phyloP scores from a whole-genome alignment of 768 basidiomycete species.

The Agaricus bisporus region DNA sequence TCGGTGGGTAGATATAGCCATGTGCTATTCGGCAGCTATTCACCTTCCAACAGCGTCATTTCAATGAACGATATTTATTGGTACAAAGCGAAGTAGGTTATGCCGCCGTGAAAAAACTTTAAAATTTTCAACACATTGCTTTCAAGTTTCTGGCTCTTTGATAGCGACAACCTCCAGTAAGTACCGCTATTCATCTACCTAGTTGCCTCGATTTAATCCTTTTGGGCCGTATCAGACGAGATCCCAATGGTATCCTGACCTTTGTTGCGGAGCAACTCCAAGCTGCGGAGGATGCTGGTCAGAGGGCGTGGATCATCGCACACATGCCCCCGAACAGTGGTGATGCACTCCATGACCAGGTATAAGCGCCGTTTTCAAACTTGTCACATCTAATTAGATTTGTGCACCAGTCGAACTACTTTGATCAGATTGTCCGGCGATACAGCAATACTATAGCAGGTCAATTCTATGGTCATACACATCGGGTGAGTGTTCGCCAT shows the following conservation, averaged over 20 bases:
- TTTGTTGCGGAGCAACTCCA: slow-evolving; percentile 52
- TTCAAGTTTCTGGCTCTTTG: slow-evolving; percentile 54
- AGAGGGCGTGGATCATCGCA: slow-evolving; percentile 57
- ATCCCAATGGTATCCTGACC: slow-evolving; percentile 54
- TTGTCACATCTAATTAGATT: background rate
- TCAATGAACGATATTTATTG: slow-evolving; percentile 57
- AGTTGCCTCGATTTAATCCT: background rate
- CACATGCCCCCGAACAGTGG: slow-evolving; percentile 49
- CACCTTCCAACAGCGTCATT: slow-evolving; percentile 36
- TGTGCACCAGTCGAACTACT: slow-evolving; percentile 47
- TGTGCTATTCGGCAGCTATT: background rate
- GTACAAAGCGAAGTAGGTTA: slow-evolving; percentile 50
- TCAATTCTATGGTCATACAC: slow-evolving; percentile 60
- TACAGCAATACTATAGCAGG: slow-evolving; percentile 54
- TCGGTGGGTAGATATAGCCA: slow-evolving; percentile 25
- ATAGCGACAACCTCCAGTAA: slow-evolving; percentile 40
- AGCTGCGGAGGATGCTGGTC: slow-evolving; percentile 50
- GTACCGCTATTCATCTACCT: slow-evolving; percentile 7
- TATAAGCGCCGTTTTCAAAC: slow-evolving; percentile 13
- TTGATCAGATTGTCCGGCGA: slow-evolving; percentile 54
- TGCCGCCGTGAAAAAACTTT: background rate
- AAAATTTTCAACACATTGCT: background rate
- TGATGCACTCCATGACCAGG: slow-evolving; percentile 49
- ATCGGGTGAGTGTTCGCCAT: slow-evolving; percentile 24
- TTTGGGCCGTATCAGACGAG: slow-evolving; percentile 21